These are phyloP conservation scores for Sugiyamaella valdiviana DNA, from an alignment of 805 yeast species.

Conservation along the genomic window DNA sequence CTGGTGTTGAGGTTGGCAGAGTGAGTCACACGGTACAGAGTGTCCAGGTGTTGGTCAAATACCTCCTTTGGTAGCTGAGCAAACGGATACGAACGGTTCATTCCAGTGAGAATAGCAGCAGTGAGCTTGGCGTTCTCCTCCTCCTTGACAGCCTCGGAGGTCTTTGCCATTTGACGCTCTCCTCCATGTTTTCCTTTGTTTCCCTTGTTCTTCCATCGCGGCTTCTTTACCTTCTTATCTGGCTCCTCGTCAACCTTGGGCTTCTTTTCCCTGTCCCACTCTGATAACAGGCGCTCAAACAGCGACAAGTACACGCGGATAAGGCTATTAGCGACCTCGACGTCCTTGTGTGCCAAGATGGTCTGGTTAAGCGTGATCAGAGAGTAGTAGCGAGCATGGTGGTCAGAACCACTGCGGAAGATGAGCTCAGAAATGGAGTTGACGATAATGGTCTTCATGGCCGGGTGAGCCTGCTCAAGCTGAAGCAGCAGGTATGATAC, in stretches of 20 bases:
- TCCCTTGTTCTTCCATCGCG: slow-evolving; percentile 63
- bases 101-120: slow-evolving; percentile 87
- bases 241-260: slow-evolving; percentile 30
- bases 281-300: slow-evolving; percentile 75
- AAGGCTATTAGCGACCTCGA: slow-evolving; percentile 72
- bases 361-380: slow-evolving; percentile 89
- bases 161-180: slow-evolving; percentile 25
- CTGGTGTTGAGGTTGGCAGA: slow-evolving; percentile 91
- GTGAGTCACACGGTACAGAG: slow-evolving; percentile 85
- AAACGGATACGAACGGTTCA: slow-evolving; percentile 94
- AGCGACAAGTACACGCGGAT: slow-evolving; percentile 79
- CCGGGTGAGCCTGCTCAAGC: slow-evolving; percentile 87
- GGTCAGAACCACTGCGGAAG: slow-evolving; percentile 65
- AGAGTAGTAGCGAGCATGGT: slow-evolving; percentile 84
- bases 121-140: slow-evolving; percentile 81
- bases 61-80: slow-evolving; percentile 65
- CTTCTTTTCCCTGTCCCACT: slow-evolving; percentile 48
- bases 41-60: slow-evolving; percentile 65
- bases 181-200: slow-evolving; percentile 81
- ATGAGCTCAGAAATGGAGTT: slow-evolving; percentile 76
- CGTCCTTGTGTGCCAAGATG: slow-evolving; percentile 71
- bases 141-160: slow-evolving; percentile 35
- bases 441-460: slow-evolving; percentile 79
- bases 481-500: slow-evolving; percentile 75
- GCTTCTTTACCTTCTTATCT: slow-evolving; percentile 46